Conservation (phyloP, 192 early-diverging fungal genomes). For the Spizellomyces sp. region DNA sequence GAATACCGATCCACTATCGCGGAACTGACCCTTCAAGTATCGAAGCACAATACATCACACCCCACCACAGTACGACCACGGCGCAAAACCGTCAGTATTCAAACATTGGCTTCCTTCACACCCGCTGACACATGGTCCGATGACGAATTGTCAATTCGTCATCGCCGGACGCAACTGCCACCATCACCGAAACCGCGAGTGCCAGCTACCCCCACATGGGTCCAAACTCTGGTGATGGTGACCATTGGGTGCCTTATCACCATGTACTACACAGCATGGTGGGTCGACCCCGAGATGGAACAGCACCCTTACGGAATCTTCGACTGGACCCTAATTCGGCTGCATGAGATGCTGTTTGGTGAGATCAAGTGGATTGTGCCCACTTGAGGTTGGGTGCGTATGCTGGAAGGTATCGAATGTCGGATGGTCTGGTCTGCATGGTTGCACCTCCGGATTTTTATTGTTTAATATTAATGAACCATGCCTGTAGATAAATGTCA, state of each 20-base stretch:
- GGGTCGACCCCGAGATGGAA: background rate
- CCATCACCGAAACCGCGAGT: background rate
- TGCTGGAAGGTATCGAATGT: no score
- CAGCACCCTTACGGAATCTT: background rate
- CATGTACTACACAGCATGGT: slow-evolving; percentile 2
- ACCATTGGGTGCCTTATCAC: background rate
- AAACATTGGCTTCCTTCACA: background rate
- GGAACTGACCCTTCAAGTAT: background rate
- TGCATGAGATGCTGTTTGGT: background rate
- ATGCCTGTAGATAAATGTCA: no score
- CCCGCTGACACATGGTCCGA: background rate
- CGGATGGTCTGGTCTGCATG: no score
- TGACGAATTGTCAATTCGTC: background rate
- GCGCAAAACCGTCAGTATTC: background rate
- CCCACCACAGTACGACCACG: no score
- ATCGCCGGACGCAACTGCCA: no score
- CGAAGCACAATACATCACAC: background rate
- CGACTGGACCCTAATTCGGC: background rate
- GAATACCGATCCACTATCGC: background rate
- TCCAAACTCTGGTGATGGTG: background rate
- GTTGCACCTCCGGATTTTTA: no score
- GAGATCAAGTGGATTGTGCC: no score
- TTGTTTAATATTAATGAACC: no score
- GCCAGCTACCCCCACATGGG: background rate
- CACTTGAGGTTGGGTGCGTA: no score